Conservation (phyloP, 345 rosid genomes). For the Streptanthus diversifolius region DNA sequence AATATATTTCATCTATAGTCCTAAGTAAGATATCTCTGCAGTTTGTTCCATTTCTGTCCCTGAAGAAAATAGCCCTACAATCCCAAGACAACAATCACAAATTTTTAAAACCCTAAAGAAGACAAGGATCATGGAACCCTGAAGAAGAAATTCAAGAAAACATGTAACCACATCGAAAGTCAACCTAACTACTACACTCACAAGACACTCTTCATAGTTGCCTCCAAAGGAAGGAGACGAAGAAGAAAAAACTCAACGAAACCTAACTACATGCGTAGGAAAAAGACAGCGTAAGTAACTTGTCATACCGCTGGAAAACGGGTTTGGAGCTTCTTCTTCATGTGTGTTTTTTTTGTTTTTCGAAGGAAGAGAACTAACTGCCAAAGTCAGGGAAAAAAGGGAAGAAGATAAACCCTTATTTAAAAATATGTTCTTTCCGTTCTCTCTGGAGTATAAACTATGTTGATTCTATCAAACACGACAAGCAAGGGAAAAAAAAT, state of each 20-base stretch:
- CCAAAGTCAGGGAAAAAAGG: neutral
- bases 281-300: neutral
- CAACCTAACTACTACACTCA: conserved; percentile 2
- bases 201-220: neutral
- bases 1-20: neutral
- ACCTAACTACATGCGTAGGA: neutral
- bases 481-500: neutral
- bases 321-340: conserved; percentile 38
- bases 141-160: neutral
- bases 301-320: conserved; percentile 38
- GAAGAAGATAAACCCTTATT: conserved; percentile 32
- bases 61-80: neutral
- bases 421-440: neutral
- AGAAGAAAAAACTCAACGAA: neutral
- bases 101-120: neutral
- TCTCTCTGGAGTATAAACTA: conserved; percentile 4
- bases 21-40: neutral
- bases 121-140: conserved; percentile 5
- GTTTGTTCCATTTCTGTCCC: neutral
- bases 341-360: neutral
- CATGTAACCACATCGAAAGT: neutral
- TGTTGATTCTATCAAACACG: conserved; percentile 19
- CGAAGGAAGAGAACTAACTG: neutral
- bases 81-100: neutral
- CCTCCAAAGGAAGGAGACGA: neutral